Conservation (phyloP, 1,284 basidiomycete species). For the Sporisorium graminicola region DNA sequence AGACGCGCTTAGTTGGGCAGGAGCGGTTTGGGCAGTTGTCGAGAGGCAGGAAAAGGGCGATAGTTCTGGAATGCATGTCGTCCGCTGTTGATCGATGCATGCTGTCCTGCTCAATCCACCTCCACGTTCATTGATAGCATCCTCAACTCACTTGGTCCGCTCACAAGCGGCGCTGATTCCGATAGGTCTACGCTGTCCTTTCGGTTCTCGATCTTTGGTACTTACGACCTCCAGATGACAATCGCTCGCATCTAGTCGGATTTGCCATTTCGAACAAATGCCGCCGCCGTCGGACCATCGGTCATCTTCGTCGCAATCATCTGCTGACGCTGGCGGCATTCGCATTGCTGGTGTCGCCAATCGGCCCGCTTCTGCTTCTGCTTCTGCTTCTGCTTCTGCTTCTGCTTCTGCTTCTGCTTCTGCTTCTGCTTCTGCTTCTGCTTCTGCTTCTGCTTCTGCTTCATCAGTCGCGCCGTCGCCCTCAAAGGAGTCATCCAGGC, state of each 20-base stretch:
- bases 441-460: neutral
- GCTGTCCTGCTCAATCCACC: neutral
- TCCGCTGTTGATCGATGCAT: neutral
- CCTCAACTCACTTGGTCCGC: neutral
- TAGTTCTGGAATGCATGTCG: slow-evolving; percentile 1
- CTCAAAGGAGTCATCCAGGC: neutral
- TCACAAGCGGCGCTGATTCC: slow-evolving; percentile 1
- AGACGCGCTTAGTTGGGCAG: neutral
- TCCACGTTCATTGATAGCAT: neutral
- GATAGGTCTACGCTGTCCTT: too few species aligned
- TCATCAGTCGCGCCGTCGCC: slow-evolving; percentile 9
- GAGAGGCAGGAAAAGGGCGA: slow-evolving; percentile 1
- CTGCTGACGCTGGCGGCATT: slow-evolving; percentile 18
- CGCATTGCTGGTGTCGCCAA: slow-evolving; percentile 43
- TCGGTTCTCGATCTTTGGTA: neutral
- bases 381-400: too few species aligned
- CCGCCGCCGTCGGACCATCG: slow-evolving; percentile 15
- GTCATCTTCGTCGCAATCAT: slow-evolving; percentile 7
- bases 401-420: slow-evolving; percentile 1
- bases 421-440: slow-evolving; percentile 3
- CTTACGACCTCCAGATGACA: neutral
- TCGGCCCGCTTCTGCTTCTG: slow-evolving; percentile 6
- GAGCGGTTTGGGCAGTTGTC: neutral
- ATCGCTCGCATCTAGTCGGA: neutral
- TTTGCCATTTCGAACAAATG: slow-evolving; percentile 5